phyloP scores from a whole-genome alignment of 176 grass and related monocot genomes.

The Eragrostis nindensis region DNA sequence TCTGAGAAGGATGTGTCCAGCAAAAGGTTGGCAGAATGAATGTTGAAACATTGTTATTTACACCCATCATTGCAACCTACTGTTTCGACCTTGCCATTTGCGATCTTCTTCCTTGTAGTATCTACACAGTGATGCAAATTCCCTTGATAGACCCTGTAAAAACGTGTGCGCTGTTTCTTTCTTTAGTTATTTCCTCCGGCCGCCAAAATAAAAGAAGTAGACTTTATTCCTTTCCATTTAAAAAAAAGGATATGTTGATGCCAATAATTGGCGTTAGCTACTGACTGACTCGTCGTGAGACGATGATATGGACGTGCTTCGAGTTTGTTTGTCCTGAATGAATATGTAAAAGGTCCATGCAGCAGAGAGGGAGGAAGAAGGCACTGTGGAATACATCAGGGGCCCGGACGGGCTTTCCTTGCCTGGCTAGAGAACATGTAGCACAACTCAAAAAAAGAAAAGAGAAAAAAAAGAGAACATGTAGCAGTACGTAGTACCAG shows the following conservation, averaged over 20 bases:
- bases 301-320: not conserved
- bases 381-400: conserved; percentile 23
- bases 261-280: not conserved
- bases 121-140: not conserved
- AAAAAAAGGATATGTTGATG: not conserved
- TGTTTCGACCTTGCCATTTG: not conserved
- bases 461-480: no score
- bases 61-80: conserved; percentile 3
- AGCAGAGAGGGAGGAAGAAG: not conserved
- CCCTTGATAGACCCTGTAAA: not conserved
- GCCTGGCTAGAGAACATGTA: conserved; percentile 3
- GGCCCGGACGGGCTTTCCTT: not conserved
- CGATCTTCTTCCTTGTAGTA: not conserved
- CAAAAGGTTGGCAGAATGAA: conserved; percentile 42
- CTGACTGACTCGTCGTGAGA: not conserved
- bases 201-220: not conserved
- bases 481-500: no score
- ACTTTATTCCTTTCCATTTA: no score
- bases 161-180: not conserved
- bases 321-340: not conserved
- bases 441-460: no score
- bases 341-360: not conserved
- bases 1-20: not conserved
- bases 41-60: not conserved
- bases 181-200: not conserved